Conservation (phyloP, 257 asterid species). For the Primulina eburnea region DNA sequence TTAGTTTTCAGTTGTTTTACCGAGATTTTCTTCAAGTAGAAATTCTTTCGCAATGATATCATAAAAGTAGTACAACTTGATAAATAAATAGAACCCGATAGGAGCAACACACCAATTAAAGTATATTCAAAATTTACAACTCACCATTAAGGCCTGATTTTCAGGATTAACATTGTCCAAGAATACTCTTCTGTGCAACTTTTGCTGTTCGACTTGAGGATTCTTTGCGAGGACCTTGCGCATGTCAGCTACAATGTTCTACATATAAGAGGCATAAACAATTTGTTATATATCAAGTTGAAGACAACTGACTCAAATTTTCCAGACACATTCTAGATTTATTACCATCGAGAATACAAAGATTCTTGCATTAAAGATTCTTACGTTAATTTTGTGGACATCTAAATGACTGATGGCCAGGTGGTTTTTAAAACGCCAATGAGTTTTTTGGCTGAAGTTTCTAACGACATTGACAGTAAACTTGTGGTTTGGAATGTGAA, state of each 20-base stretch:
- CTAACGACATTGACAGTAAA: slow-evolving; percentile 87
- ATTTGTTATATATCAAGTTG: slow-evolving; percentile 9
- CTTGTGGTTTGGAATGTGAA: slow-evolving; percentile 95
- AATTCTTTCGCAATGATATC: not conserved
- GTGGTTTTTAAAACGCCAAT: slow-evolving; percentile 93
- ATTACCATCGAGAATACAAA: slow-evolving; percentile 10
- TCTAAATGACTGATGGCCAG: slow-evolving; percentile 86
- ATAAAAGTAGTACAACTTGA: not conserved
- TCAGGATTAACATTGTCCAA: slow-evolving; percentile 78
- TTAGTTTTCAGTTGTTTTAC: not conserved
- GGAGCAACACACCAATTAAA: slow-evolving; percentile 2
- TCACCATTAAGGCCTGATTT: slow-evolving; percentile 85
- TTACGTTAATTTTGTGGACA: slow-evolving; percentile 83
- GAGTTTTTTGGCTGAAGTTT: slow-evolving; percentile 83
- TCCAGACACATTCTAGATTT: not conserved
- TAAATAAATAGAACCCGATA: not conserved
- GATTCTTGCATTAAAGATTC: slow-evolving; percentile 61
- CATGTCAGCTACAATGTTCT: slow-evolving; percentile 95
- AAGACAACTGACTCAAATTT: slow-evolving; percentile 16
- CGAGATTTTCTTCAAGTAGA: not conserved
- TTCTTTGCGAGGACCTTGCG: slow-evolving; percentile 89
- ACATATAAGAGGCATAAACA: slow-evolving; percentile 27
- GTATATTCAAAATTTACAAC: slow-evolving; percentile 33
- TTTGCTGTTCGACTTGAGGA: slow-evolving; percentile 95
- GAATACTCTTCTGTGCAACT: slow-evolving; percentile 85